Evolutionary conservation across 1,284 basidiomycete species (phyloP), one percentile per base, ranked within the genome.

Genomic region (Hemileia vastatrix): DNA sequence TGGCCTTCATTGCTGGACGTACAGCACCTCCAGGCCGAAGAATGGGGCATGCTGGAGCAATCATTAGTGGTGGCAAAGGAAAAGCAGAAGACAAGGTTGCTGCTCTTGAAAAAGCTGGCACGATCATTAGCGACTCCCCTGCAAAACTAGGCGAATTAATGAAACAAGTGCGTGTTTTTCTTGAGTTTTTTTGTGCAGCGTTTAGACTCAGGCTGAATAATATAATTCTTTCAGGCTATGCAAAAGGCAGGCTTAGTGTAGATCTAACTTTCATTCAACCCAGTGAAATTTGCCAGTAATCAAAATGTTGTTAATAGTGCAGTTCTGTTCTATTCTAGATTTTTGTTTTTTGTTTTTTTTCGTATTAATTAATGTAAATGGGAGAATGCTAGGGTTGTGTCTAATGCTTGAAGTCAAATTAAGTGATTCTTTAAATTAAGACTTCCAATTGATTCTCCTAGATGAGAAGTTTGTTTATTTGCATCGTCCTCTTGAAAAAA

Each of bases 41-140:
- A 70, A 99, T 98, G 95, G 95, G 95, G 58, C 93, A 97, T 76
- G 93, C 93, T 52, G 93, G 95, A 71, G 95, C 94, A 64, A 97
- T 98, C 77, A 97, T 98, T 70, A 85, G 88, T 64, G 95, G 95
- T 68, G 95, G 95, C 57, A 98, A 98, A 81, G 94, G 90, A 67
- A 90, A 90, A 67, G 95, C 95, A 3, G 83, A 83, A 44, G 94
- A 96, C 80, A 99, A 99, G 80, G 91, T 97, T 59, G 84, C 83
- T 65, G 94, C 95, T n/a, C 82, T 99, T 48, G 84, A 91, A 77
- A 85, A 83, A 73, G 95, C 95, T 40, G 95, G 95, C 67, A 94
- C 84, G 40, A 82, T 93, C 69, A 93, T 99, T 65, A 94, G 91
- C 33, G 85, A 95, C 77, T 92, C 89, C 76, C 95, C 95, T n/a